Evolutionary conservation across 257 asterid genomes (phyloP), one percentile per base, ranked within the genome.

Genomic region (Rauvolfia tetraphylla): DNA sequence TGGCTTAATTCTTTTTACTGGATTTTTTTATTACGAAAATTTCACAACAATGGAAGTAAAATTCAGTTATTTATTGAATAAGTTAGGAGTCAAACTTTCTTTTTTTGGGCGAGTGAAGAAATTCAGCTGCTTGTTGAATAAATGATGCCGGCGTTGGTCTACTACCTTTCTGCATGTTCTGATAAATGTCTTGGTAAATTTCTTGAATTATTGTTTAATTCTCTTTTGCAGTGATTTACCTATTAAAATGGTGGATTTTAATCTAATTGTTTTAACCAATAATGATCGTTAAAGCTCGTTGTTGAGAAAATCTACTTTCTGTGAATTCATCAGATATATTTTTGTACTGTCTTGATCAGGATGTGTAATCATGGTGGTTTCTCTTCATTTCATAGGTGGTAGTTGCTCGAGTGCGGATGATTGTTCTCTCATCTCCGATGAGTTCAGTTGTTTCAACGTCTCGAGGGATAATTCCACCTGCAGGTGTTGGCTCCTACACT

Each of bases 381-480:
- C 25, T 23, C 11, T 72, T 44, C 57, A 61, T 72, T 72, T 65
- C 53, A 22, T 41, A 81, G 80, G 81, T 77, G 65, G 59, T 86
- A 79, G 78, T 77, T 79, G 83, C 77, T 76, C 20, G 71, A 81
- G 82, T 82, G 86, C 74, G 77, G 85, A 83, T 85, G 89, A 75
- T 86, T 79, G 71, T 82, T 78, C 75, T 78, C 73, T 84, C 81
- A 65, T 81, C 86, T 73, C 79, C 87, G 82, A 90, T 85, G 97
- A 82, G 88, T 84, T 87, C 91, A 44, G 75, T 88, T 81, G 85
- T 85, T 78, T 88, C 95, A 76, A 78, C 92, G 76, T 87, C 96
- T 80, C 86, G 74, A 61, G 92, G 85, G 76, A 74, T 82, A 66
- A 71, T 83, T 82, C 78, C 89, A 41, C 83, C 86, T 25, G 76